Evolutionary conservation across 208 protist genomes (phyloP), one percentile per base, ranked within the genome.

Genomic region (Wallacemonas sp.): DNA sequence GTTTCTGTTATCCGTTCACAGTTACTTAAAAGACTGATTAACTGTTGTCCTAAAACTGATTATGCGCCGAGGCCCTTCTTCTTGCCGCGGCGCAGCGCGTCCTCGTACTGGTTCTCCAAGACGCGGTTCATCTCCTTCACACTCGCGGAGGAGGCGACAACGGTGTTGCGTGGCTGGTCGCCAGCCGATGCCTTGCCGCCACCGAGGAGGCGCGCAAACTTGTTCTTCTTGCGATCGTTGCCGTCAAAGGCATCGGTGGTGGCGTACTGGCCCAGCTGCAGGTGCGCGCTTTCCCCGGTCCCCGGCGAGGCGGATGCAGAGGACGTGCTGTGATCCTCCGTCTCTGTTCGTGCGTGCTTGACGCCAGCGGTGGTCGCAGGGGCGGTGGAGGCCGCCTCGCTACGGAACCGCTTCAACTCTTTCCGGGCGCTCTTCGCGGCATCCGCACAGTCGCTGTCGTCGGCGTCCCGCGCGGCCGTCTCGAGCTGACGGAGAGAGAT

Each of bases 151-250:
- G 61, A 48, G 14, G 30, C 48, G 19, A 34, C 44, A 2, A 47
- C 46, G 29, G 41, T 52, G 36, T 32, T 63, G 52, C 5, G 14
- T 23, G 36, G 44, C 29, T 16, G 41, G 8, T 29, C 39, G 2
- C 23, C 34, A 0, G 62, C 36, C 1, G 47, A 26, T 2, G 24
- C 48, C 66, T 92, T 94, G 1, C 60, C 79, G n/a, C 89, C 86
- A 24, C 90, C 90, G 85, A 95, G 93, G 16, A 95, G 76, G 0
- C 85, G 76, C 6, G 87, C 82, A 73, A 95, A 95, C 67, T 92
- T 92, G 30, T 63, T 32, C 21, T 76, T 76, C 65, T 90, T 93
- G 64, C 71, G 60, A 19, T 43, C 64, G 55, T 92, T 74, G 11
- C 72, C 69, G 55, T 77, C 69, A 57, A 93, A 93, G 24, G 72